Evolutionary conservation across 371 early-diverging fungal species (phyloP).

Genomic region (Mycotypha africana): DNA sequence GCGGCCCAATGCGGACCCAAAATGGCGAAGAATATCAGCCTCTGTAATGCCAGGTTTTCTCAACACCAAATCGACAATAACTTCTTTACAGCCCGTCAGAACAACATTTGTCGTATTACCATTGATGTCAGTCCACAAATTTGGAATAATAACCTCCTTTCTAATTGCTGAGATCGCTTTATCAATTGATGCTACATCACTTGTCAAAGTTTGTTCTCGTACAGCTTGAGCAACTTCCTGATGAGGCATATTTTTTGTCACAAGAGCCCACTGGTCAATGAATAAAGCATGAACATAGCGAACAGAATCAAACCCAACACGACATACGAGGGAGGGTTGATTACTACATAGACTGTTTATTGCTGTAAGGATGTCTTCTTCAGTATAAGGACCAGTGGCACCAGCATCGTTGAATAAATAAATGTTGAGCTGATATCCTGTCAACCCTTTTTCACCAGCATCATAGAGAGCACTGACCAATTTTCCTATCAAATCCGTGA

Average conservation of each 20-base stretch:
- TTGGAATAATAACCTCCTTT: conserved; percentile 14
- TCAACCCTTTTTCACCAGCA: conserved; percentile 4
- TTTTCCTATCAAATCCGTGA: too few relatives aligned
- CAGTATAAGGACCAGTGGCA: background rate
- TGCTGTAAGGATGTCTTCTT: conserved; percentile 7
- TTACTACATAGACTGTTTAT: conserved; percentile 6
- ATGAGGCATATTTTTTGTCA: background rate
- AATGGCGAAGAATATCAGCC: conserved; percentile 10
- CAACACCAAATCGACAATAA: conserved; percentile 16
- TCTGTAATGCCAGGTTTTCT: conserved; percentile 26
- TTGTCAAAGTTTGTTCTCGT: too few relatives aligned
- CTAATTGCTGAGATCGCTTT: background rate
- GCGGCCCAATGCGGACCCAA: conserved; percentile 3
- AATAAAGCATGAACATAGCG: conserved; percentile 18
- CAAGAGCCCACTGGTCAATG: conserved; percentile 11
- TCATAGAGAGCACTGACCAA: too few relatives aligned
- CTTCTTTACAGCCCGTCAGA: conserved; percentile 11
- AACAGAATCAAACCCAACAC: conserved; percentile 17
- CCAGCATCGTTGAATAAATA: background rate
- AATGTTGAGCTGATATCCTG: conserved; percentile 10
- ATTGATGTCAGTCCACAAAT: conserved; percentile 25
- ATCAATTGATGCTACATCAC: background rate
- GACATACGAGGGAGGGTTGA: conserved; percentile 7
- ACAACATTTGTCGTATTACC: conserved; percentile 15
- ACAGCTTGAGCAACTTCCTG: background rate